Evolutionary conservation across 257 asterid species (phyloP), one percentile per base, ranked within the genome.

Genomic region (Handroanthus guayacan): DNA sequence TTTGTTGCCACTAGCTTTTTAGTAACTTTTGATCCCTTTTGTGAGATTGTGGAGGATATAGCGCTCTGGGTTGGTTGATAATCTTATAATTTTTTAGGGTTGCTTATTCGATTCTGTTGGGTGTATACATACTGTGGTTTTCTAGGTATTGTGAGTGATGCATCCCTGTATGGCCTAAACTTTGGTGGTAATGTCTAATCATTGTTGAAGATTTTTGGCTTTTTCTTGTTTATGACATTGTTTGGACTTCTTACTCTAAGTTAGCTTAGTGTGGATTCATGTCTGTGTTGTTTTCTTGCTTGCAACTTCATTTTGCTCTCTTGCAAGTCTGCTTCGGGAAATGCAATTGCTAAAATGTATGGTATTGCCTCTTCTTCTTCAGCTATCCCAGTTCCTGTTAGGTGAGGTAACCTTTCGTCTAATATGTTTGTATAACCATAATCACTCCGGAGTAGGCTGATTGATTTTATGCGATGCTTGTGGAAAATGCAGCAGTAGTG

Each of bases 291-390:
- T 25, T 11, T 39, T 10, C 14, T 20, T 52, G 34, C 44, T 75
- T 52, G 20, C 45, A 9, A 54, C 10, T 20, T 39, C 20, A 56
- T 55, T 14, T 9, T 14, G 71, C 63, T 67, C 10, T 69, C 52
- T 44, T 36, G 16, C 37, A 36, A 43, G 34, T 20, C 14, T 34
- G 56, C 55, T 45, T 37, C 43, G 79, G 34, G 14, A 34, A 34
- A 62, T 50, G 80, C 68, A 57, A 34, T 16, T 75, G 74, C 48
- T 75, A 36, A 65, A 62, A 38, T 31, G 4, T 43, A 18, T 76
- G 51, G 17, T 57, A 8, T 34, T 66, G 14, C 62, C 66, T 39
- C 47, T 44, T n/a, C 11, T 4, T 1, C 14, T 47, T 11, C 62
- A 13, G 18, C 14, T 62, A 36, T 68, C 57, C 67, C 67, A 13